phyloP scores from a whole-genome alignment of 495 filamentous ascomycete species.

The Aspergillus bridgeri region DNA sequence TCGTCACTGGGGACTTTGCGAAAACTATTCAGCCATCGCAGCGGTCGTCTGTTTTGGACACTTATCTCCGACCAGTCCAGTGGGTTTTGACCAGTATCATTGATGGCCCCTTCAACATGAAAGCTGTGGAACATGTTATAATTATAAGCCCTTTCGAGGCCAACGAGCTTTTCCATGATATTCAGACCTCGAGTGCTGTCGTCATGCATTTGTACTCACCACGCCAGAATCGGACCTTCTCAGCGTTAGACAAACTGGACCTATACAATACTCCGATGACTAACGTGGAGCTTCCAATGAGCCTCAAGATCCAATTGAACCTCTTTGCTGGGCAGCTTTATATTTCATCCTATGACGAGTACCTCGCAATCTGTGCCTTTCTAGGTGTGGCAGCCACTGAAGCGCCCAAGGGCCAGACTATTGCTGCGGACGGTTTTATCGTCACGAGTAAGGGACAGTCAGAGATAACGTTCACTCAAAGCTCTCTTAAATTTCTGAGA shows the following conservation, averaged over 20 bases:
- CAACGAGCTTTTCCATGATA: constrained; percentile 42
- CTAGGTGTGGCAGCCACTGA: constrained; percentile 44
- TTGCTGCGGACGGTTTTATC: constrained; percentile 26
- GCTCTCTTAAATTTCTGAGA: constrained; percentile 53
- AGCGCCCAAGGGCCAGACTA: constrained; percentile 43
- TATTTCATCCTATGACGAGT: constrained; percentile 51
- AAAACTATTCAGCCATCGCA: constrained; percentile 35
- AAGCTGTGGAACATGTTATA: constrained; percentile 33
- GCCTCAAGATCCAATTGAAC: constrained; percentile 48
- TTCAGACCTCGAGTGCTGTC: constrained; percentile 30
- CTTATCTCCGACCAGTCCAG: constrained; percentile 54
- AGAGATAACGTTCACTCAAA: constrained; percentile 38
- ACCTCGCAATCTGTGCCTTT: constrained; percentile 49
- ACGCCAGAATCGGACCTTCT: constrained; percentile 40
- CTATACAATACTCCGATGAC: constrained; percentile 27
- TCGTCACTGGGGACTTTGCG: constrained; percentile 56
- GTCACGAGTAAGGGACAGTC: constrained; percentile 16
- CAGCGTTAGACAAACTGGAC: constrained; percentile 46
- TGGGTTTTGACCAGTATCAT: constrained; percentile 52
- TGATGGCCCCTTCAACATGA: background rate
- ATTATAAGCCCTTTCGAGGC: constrained; percentile 65
- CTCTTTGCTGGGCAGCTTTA: constrained; percentile 69
- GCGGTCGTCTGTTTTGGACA: constrained; percentile 32
- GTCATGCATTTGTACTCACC: constrained; percentile 58
- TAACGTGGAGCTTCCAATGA: constrained; percentile 9